Evolutionary conservation across 1,139 yeast species (phyloP).

Genomic region (Lodderomyces margitis): DNA sequence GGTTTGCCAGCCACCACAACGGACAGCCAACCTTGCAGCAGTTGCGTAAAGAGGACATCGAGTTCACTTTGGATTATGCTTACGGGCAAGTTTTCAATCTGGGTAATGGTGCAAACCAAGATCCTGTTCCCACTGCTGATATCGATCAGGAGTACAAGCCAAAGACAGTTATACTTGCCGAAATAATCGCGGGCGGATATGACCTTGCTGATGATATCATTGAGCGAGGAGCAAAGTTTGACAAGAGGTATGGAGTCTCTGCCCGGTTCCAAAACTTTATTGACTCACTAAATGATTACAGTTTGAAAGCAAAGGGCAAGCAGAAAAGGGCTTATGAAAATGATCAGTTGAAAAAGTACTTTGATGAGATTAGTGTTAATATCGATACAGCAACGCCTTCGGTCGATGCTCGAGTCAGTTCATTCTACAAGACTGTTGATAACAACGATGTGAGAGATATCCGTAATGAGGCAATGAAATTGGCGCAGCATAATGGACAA

Average conservation of each 20-base stretch:
- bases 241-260: slow-evolving; percentile 63
- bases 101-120: slow-evolving; percentile 10
- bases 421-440: slow-evolving; percentile 1
- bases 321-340: not conserved
- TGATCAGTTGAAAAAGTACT: not conserved
- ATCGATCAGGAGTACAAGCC: slow-evolving; percentile 77
- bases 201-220: slow-evolving; percentile 61
- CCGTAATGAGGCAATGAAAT: not conserved
- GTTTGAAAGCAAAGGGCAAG: not conserved
- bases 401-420: not conserved
- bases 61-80: not conserved
- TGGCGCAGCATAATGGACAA: not conserved
- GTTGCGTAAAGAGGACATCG: slow-evolving; percentile 13
- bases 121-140: slow-evolving; percentile 32
- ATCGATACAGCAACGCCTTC: not conserved
- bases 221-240: slow-evolving; percentile 58
- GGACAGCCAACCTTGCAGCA: slow-evolving; percentile 6
- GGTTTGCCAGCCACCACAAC: slow-evolving; percentile 18
- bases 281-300: not conserved
- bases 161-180: slow-evolving; percentile 72
- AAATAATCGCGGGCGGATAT: slow-evolving; percentile 71
- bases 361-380: not conserved
- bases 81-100: not conserved
- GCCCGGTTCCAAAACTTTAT: slow-evolving; percentile 16
- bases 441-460: not conserved